A percentile compares a stretch with the other conserved stretches of the same genome.
phyloP scores from a whole-genome alignment of 2,329 filamentous ascomycete species.

The Arachnopeziza araneosa region DNA sequence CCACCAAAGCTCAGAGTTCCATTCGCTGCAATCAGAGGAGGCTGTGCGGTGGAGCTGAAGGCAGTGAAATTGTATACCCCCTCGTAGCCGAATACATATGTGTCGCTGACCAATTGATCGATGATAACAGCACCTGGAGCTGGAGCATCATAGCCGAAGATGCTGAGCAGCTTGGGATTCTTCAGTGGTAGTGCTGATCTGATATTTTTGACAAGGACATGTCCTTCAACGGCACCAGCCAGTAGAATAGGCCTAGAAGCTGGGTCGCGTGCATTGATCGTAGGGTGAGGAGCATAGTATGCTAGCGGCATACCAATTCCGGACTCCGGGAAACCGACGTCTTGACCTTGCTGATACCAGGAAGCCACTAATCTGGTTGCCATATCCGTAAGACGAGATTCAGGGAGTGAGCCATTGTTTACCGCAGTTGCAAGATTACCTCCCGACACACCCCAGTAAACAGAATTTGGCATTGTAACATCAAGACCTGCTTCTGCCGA shows the following conservation, averaged over 20 bases:
- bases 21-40: background rate
- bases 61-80: background rate
- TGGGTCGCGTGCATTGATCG: constrained; percentile 50
- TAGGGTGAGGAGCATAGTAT: constrained; percentile 43
- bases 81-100: background rate
- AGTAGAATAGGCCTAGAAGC: constrained; percentile 36
- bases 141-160: constrained; percentile 57
- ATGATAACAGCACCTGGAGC: constrained; percentile 5
- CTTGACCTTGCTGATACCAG: constrained; percentile 55
- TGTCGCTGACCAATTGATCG: background rate
- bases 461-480: constrained; percentile 35
- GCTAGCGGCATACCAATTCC: constrained; percentile 46
- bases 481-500: constrained; percentile 77
- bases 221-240: constrained; percentile 56
- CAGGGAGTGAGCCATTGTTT: constrained; percentile 45
- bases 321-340: constrained; percentile 31
- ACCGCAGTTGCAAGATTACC: constrained; percentile 46
- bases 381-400: constrained; percentile 51
- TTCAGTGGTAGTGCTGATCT: constrained; percentile 45
- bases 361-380: constrained; percentile 52
- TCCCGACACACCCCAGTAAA: constrained; percentile 16
- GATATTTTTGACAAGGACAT: constrained; percentile 58
- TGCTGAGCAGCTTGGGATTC: constrained; percentile 43
- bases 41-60: background rate
- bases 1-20: constrained; percentile 16